These are phyloP conservation scores for Fusarium proliferatum DNA, from an alignment of 2,329 filamentous ascomycete species.

Conservation along the genomic window DNA sequence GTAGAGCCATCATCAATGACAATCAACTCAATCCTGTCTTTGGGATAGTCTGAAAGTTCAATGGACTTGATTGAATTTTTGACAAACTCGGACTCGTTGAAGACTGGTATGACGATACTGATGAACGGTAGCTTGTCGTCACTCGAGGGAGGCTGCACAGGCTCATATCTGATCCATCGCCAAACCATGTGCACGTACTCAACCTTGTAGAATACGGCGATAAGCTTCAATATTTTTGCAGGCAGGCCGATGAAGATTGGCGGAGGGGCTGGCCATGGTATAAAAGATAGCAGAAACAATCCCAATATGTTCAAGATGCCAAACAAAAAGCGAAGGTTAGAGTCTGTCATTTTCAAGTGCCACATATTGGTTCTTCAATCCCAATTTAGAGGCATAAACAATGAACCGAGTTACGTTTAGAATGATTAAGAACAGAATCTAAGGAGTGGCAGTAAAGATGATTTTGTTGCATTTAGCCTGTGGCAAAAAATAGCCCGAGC, in stretches of 20 bases:
- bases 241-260: neutral
- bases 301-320: neutral
- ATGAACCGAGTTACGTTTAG: neutral
- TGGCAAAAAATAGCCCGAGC: neutral
- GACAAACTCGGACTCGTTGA: neutral
- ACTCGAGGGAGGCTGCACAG: neutral
- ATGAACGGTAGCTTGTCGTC: neutral
- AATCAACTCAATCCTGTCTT: neutral
- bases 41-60: neutral
- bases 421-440: neutral
- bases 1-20: neutral
- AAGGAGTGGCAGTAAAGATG: neutral
- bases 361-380: rapidly evolving
- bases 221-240: neutral
- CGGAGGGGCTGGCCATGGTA: neutral
- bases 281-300: neutral
- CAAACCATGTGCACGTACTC: neutral
- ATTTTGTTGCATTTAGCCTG: neutral
- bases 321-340: neutral
- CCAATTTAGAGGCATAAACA: too few species aligned
- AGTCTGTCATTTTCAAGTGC: neutral
- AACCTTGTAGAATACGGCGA: neutral
- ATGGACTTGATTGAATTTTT: neutral
- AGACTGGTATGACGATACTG: neutral
- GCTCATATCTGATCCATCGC: neutral